These are phyloP conservation scores for Amaranthus hypochondriacus DNA, from an alignment of 148 eudicot genomes.

Conservation along the genomic window DNA sequence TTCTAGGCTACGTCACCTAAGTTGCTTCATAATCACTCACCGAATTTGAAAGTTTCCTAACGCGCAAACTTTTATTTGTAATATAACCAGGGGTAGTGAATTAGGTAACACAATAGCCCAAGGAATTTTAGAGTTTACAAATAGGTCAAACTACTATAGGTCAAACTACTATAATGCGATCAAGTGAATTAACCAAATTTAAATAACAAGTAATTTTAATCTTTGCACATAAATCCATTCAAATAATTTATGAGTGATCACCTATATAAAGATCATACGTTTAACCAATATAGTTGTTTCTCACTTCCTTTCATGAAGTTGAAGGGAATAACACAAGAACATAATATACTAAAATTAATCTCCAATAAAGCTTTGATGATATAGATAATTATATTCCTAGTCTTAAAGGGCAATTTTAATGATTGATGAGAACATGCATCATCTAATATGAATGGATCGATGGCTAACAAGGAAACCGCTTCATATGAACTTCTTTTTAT, in stretches of 20 bases:
- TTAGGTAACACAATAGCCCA: too few relatives aligned
- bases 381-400: too few relatives aligned
- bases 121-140: too few relatives aligned
- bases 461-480: not conserved
- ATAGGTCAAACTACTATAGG: too few relatives aligned
- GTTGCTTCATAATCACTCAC: too few relatives aligned
- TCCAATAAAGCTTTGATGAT: not conserved
- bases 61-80: too few relatives aligned
- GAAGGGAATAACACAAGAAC: not conserved
- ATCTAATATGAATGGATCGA: not conserved
- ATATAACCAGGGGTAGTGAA: too few relatives aligned
- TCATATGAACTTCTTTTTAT: not conserved
- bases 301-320: not conserved
- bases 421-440: not conserved
- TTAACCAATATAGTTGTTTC: not conserved
- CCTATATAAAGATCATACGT: not conserved
- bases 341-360: not conserved
- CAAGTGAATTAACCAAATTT: too few relatives aligned
- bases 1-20: too few relatives aligned
- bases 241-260: not conserved
- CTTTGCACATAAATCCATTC: not conserved
- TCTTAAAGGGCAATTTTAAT: not conserved
- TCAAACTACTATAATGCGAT: too few relatives aligned
- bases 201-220: not conserved
- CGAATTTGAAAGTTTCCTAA: too few relatives aligned